phyloP scores from a whole-genome alignment of 2,329 filamentous ascomycete genomes.

The Fusarium setosum region DNA sequence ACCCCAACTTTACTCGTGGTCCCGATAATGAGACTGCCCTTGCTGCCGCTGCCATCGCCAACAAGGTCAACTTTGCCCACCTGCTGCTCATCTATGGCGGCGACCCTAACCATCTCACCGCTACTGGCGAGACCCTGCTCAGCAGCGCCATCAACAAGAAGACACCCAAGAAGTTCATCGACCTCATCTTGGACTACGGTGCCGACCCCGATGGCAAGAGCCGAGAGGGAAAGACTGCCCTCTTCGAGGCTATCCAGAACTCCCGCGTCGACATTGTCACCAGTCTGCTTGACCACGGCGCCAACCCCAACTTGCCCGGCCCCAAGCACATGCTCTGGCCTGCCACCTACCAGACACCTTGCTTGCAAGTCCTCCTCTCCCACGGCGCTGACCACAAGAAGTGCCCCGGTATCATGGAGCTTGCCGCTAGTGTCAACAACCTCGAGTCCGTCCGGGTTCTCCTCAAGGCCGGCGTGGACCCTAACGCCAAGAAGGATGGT shows the following conservation, averaged over 20 bases:
- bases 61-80: conserved; percentile 67
- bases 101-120: conserved; percentile 63
- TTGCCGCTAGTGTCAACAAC: conserved; percentile 72
- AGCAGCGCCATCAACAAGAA: conserved; percentile 70
- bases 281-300: conserved; percentile 63
- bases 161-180: conserved; percentile 64
- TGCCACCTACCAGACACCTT: conserved; percentile 67
- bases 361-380: conserved; percentile 67
- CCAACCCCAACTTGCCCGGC: conserved; percentile 75
- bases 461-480: conserved; percentile 68
- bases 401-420: conserved; percentile 71
- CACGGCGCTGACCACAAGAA: conserved; percentile 71
- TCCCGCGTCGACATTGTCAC: conserved; percentile 68
- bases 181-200: conserved; percentile 70
- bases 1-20: conserved; percentile 64
- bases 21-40: conserved; percentile 66
- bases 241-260: conserved; percentile 70
- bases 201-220: conserved; percentile 70
- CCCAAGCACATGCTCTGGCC: conserved; percentile 78
- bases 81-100: conserved; percentile 72
- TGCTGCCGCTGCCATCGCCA: conserved; percentile 59
- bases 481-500: conserved; percentile 72
- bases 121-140: conserved; percentile 70
- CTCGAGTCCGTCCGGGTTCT: conserved; percentile 69
- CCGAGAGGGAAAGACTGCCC: conserved; percentile 69